Percentiles rank a stretch among this genome's conserved stretches.
phyloP scores from a whole-genome alignment of 176 grass and related monocot genomes.

The Zea mays region DNA sequence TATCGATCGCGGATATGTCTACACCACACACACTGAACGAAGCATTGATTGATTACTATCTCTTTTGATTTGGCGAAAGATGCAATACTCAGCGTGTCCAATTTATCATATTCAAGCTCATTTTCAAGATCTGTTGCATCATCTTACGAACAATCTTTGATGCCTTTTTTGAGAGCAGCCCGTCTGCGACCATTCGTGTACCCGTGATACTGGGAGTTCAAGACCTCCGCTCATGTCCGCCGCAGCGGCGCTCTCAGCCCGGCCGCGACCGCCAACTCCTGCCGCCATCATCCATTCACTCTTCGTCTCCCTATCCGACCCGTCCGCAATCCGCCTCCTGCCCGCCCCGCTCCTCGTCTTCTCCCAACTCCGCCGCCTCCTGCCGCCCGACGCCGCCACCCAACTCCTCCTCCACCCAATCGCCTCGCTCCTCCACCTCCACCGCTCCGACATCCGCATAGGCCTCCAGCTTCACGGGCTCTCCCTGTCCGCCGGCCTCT shows the following conservation, averaged over 20 bases:
- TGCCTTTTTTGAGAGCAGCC: too few relatives aligned
- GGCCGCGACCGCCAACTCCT: not conserved
- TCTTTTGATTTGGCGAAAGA: too few relatives aligned
- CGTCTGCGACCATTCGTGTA: too few relatives aligned
- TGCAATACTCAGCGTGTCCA: too few relatives aligned
- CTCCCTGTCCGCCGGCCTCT: constrained; percentile 51
- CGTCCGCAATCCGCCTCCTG: constrained; percentile 31
- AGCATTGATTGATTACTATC: too few relatives aligned
- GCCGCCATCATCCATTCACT: constrained; percentile 12
- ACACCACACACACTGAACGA: too few relatives aligned
- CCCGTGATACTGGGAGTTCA: not conserved
- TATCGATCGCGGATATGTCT: too few relatives aligned
- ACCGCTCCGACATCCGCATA: constrained; percentile 26
- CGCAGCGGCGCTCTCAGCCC: constrained; percentile 20
- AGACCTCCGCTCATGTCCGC: constrained; percentile 1
- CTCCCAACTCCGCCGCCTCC: constrained; percentile 46
- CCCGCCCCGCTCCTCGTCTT: constrained; percentile 40
- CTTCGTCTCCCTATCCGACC: constrained; percentile 30
- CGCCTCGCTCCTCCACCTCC: constrained; percentile 27
- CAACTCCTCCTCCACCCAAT: constrained; percentile 44
- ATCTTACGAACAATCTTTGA: too few relatives aligned
- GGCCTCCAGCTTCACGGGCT: constrained; percentile 53
- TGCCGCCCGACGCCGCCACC: constrained; percentile 9
- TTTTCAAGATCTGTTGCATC: too few relatives aligned
- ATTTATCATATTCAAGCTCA: too few relatives aligned